Evolutionary conservation across 441 rosid species (phyloP), one percentile per base, ranked within the genome.

Genomic region (Gossypium gossypioides): DNA sequence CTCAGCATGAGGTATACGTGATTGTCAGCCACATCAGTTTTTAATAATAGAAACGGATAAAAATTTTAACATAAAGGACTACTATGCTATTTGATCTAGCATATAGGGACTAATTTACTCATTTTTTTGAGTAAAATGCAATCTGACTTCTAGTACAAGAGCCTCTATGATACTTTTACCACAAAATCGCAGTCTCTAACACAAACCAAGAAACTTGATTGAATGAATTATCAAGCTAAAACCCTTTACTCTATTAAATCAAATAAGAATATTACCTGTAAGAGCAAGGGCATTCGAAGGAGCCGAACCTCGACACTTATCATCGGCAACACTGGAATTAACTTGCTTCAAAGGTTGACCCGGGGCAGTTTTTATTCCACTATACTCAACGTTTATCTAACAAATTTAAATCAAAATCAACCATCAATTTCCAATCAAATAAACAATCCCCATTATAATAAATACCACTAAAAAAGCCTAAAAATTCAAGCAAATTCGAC

Each of bases 241-340:
- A 48, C 42, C 0, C n/a, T 48, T n/a, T 1, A 22, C 15, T 8
- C 12, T 12, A 62, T 51, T 10, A 40, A 75, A 44, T 70, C 55
- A n/a, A 25, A 34, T 6, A 32, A 48, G 34, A 24, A 56, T 1
- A 51, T 59, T 75, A 91, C 98, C 97, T 63, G 93, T 67, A 60
- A 95, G 98, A 37, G 96, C 86, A 62, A 95, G 97, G 72, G 73
- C 84, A 77, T 74, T 81, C 6, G 91, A 84, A 63, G 91, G 64
- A 0, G 74, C 86, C 0, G 86, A 51, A 54, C 81, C 72, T 60
- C 85, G 87, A 48, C 68, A 75, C 32, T 73, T 79, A 21, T 75
- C 71, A 68, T 55, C 77, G 32, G 68, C 69, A 15, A 73, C 58
- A 22, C 74, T 57, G 2, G 82, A 75, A 75, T 67, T 75, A 59